Base-by-base conservation (phyloP, 1,284 basidiomycete species). In the Boletus hoseneyae region DNA sequence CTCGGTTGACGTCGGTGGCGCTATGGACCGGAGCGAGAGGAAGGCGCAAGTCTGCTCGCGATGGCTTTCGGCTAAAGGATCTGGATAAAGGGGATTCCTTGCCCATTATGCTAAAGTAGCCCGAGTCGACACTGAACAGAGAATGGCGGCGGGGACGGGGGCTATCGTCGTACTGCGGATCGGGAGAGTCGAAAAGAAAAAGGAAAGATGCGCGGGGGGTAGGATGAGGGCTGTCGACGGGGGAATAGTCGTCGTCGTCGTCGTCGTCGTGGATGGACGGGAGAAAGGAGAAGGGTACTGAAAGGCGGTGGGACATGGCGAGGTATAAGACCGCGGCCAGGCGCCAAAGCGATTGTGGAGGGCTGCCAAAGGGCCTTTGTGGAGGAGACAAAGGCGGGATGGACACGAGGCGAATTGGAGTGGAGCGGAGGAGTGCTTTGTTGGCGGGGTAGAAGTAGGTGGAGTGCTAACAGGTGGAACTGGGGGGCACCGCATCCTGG, bases 91-190 rank as follows among this genome's bases (percentile, higher is more conserved):
- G 46, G 4, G 56, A 56, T 2, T 60, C 56, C 45, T 59, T 62
- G 9, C 47, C 51, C 67, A 68, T 67, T 0, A 39, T 39, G 50
- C 53, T 56, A 12, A 61, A 66, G 59, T 66, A 66, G 7, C 58
- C 64, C 2, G 66, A 66, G 47, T 66, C 67, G 7, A 65, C 25
- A 18, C 67, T 66, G 37, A 39, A 34, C 3, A 64, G 11, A 19
- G 64, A 68, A 35, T 32, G 39, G 2, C 54, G 46, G n/a, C 64
- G 59, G 29, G 15, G 46, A 27, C 5, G 45, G 21, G 21, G 38
- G 23, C 54, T 42, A 42, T 53, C 39, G 25, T 36, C 29, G 36
- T 32, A 21, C 2, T 34, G 56, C 1, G 54, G 19, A 6, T 42
- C 35, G 7, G 47, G 19, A 33, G 42, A 42, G 42, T 55, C 53